These are phyloP conservation scores for Phytophthora tubulina DNA, from an alignment of 352 stramenopile species.

Conservation along the genomic window DNA sequence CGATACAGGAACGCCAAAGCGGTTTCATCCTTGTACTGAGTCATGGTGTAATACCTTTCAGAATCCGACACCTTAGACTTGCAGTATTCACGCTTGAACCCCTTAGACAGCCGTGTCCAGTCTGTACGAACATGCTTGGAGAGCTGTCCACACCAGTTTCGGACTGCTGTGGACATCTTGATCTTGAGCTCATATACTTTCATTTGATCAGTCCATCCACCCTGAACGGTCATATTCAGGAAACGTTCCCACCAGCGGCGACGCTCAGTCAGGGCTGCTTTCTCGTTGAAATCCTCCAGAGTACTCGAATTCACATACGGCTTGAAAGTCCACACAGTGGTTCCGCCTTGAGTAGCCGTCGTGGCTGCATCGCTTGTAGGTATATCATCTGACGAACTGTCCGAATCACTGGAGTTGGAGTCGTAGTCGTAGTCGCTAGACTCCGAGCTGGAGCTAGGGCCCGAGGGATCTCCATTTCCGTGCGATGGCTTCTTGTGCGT, in stretches of 20 bases:
- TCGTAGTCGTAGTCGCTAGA: not conserved
- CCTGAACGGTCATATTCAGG: not conserved
- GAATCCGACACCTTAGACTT: not conserved
- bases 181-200: not conserved
- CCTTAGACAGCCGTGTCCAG: not conserved
- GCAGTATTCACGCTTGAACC: slow-evolving; percentile 3
- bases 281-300: not conserved
- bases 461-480: not conserved
- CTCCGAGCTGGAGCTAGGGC: not conserved
- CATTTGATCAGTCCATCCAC: not conserved
- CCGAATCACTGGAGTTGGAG: not conserved
- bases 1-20: not conserved
- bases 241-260: not conserved
- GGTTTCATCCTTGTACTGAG: not conserved
- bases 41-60: not conserved
- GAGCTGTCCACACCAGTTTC: slow-evolving; percentile 1
- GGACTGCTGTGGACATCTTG: not conserved
- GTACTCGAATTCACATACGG: not conserved
- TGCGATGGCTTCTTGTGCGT: not conserved
- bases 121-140: not conserved
- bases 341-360: not conserved
- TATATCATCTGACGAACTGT: not conserved
- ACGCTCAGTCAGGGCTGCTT: not conserved
- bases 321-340: not conserved
- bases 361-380: not conserved